phyloP scores from a whole-genome alignment of 306 rosid species.

The Luffa aegyptiaca region DNA sequence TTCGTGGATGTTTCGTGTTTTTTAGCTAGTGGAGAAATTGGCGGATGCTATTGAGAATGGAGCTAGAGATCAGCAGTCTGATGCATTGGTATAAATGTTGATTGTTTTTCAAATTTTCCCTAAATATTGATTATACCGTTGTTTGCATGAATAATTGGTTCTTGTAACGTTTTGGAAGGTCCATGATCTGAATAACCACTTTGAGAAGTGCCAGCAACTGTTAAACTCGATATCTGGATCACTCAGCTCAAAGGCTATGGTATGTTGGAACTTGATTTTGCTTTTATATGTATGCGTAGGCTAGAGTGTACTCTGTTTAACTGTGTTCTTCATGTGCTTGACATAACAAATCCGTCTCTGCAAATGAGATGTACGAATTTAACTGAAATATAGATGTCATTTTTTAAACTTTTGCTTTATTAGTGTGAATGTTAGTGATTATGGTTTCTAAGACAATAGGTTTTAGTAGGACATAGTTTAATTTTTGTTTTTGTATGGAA shows the following conservation, averaged over 20 bases:
- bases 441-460: no score
- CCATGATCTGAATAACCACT: slow-evolving; percentile 64
- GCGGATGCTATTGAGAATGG: slow-evolving; percentile 68
- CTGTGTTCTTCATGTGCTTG: slow-evolving; percentile 1
- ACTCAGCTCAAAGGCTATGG: slow-evolving; percentile 74
- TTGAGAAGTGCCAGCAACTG: slow-evolving; percentile 84
- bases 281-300: background rate
- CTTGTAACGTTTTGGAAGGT: slow-evolving; percentile 32
- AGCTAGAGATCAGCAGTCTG: slow-evolving; percentile 71
- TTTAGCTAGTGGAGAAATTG: slow-evolving; percentile 78
- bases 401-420: background rate
- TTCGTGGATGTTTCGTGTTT: background rate
- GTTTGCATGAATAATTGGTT: background rate
- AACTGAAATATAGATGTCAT: background rate
- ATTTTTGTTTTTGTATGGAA: no score
- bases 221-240: slow-evolving; percentile 76
- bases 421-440: no score
- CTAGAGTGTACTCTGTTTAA: background rate
- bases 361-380: background rate
- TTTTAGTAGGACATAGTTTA: no score
- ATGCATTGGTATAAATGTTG: slow-evolving; percentile 46
- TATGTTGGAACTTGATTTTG: slow-evolving; percentile 20
- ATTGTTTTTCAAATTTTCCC: background rate
- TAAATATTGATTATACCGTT: background rate
- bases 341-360: background rate